Evolutionary conservation across 1,284 basidiomycete genomes (phyloP), one percentile per base, ranked within the genome.

Genomic region (Athelia psychrophila): DNA sequence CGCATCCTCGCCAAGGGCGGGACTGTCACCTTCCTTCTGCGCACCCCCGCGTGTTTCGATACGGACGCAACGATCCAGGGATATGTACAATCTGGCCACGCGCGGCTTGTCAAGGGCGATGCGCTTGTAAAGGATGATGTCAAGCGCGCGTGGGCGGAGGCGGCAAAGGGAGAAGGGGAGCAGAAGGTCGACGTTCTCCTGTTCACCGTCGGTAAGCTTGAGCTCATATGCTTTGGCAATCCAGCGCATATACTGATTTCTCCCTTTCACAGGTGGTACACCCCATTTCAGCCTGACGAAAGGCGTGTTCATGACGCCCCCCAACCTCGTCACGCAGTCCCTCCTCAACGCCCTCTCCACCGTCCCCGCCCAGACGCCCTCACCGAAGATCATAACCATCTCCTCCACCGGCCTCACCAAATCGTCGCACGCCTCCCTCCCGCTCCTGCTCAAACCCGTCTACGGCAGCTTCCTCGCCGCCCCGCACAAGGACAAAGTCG

Each of bases 401-500:
- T 78, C 83, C 3, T 78, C 80, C 2, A 72, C 60, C 0, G 86
- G 85, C 6, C 49, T 84, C 33, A 79, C 77, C 0, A 69, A 63
- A 8, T 52, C 63, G 1, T 74, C 78, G 2, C 76, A 79, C 57
- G 53, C 60, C 0, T 60, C 66, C 9, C 69, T 87, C 1, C 85
- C 85, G 0, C 40, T 78, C 24, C 57, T 66, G 2, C 55, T 83
- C 27, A 79, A 76, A 55, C 72, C 72, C 0, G 0, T 86, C 0
- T 84, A 83, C 62, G 56, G 61, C 6, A 70, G 65, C 51, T 45
- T 76, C 38, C 68, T 84, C 33, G 36, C 58, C 2, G 53, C 36
- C 0, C 76, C 81, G 2, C 83, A 83, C 58, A 66, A 60, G 22
- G 84, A 87, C 66, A 88, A 87, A 61, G 51, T 78, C 40, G 81